Base-by-base conservation (phyloP, 83 land plant species). In the Diphasiastrum complanatum region DNA sequence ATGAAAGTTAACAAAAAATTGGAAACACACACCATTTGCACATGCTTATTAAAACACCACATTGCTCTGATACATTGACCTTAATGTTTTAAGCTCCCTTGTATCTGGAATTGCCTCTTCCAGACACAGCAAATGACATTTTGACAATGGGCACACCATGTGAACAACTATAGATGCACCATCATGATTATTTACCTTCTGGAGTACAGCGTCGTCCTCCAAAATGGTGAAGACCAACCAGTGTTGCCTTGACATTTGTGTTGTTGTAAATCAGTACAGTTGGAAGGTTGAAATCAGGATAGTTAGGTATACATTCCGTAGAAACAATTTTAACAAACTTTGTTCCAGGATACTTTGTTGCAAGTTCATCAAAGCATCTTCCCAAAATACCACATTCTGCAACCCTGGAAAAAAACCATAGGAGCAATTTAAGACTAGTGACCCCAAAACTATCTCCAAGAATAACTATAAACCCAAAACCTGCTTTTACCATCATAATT, bases 261-360 rank as follows among this genome's bases (percentile, higher is more conserved):
- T 71, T 78, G 54, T 92, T 92, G 69, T 92, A 92, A 40, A 92
- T 81, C 38, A 88, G 54, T 16, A 92, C 50, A 19, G 96, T 88
- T 31, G 98, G 98, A 53, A 92, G 79, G 64, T 85, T 89, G 36
- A 73, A 71, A 68, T 92, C 98, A 16, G 98, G 98, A 66, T 85
- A 92, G 64, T 92, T 85, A 2, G 86, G 86, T 27, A 92, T 92
- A 75, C 98, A 92, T 10, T 92, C 98, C 5, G 98, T 92, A 16
- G 98, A 88, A 32, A 92, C 78, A 27, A 92, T 92, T 55, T 88
- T 92, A 18, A 88, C 91, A 79, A 92, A 92, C 64, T 92, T 92
- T 16, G 98, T 92, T 1, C 72, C 78, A 16, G 98, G 80, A 54
- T 92, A 92, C 78, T 75, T 85, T 16, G 55, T 51, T 30, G 98